phyloP scores from a whole-genome alignment of 495 filamentous ascomycete genomes.

The Halenospora varia region DNA sequence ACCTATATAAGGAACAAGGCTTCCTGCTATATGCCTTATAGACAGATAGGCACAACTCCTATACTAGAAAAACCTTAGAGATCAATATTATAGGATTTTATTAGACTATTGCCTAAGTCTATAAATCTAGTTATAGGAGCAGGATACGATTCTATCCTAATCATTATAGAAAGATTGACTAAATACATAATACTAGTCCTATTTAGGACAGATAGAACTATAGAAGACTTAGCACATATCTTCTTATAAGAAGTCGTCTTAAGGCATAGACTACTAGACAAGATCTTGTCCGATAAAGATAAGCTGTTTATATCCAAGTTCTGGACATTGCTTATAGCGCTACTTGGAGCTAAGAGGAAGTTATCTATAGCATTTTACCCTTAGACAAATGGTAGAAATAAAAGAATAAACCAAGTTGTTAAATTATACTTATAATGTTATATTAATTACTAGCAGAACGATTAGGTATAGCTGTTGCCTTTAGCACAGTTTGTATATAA shows the following conservation, averaged over 20 bases:
- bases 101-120: too few relatives aligned
- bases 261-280: neutral
- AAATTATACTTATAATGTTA: constrained; percentile 22
- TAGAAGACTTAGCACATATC: neutral
- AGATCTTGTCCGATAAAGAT: constrained; percentile 10
- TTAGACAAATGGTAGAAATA: constrained; percentile 11
- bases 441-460: constrained; percentile 20
- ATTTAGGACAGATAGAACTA: neutral
- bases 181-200: neutral
- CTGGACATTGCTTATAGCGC: neutral
- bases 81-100: too few relatives aligned
- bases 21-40: too few relatives aligned
- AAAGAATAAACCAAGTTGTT: constrained; percentile 18
- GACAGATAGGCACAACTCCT: too few relatives aligned
- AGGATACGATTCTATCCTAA: too few relatives aligned
- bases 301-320: constrained; percentile 9
- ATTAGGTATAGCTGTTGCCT: constrained; percentile 17
- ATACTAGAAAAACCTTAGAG: too few relatives aligned
- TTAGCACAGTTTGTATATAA: constrained; percentile 6
- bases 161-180: too few relatives aligned
- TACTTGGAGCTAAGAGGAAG: constrained; percentile 1
- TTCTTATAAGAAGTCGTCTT: neutral
- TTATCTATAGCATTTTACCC: constrained; percentile 8
- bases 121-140: too few relatives aligned
- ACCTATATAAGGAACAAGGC: neutral